A percentile compares a stretch with the other conserved stretches of the same genome.
Conservation (phyloP, 441 rosid genomes). For the Populus hybrid region DNA sequence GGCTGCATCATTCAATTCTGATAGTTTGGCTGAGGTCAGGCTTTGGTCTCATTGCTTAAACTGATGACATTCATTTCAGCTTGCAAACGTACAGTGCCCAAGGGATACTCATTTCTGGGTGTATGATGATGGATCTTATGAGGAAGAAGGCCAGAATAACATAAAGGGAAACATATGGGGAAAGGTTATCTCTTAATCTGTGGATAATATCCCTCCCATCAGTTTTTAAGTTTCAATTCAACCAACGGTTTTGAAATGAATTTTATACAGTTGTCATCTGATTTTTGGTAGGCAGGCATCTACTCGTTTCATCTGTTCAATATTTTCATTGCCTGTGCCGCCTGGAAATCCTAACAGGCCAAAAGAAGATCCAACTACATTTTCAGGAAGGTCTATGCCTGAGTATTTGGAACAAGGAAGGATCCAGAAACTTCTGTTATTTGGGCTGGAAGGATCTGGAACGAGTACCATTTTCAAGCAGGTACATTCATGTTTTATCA, state of each 20-base stretch:
- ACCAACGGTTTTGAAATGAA: slow-evolving; percentile 23
- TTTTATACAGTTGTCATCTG: slow-evolving; percentile 26
- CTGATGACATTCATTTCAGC: slow-evolving; percentile 29
- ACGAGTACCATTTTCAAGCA: slow-evolving; percentile 94
- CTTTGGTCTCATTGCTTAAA: not conserved
- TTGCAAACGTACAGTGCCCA: slow-evolving; percentile 45
- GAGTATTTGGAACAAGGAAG: slow-evolving; percentile 65
- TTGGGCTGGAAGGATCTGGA: slow-evolving; percentile 80
- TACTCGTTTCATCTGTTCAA: slow-evolving; percentile 65
- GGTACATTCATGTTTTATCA: slow-evolving; percentile 32
- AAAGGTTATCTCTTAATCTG: slow-evolving; percentile 40
- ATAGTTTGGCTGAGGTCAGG: not conserved
- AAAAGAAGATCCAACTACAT: slow-evolving; percentile 44
- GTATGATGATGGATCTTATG: slow-evolving; percentile 46
- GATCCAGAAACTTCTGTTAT: slow-evolving; percentile 65
- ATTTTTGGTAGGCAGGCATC: slow-evolving; percentile 68
- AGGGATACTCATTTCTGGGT: slow-evolving; percentile 48
- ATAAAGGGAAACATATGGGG: slow-evolving; percentile 48
- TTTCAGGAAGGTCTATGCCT: slow-evolving; percentile 42
- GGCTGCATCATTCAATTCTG: not conserved
- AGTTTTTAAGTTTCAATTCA: not conserved
- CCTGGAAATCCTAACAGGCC: slow-evolving; percentile 49
- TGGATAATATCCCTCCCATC: slow-evolving; percentile 5
- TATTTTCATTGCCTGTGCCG: slow-evolving; percentile 87
- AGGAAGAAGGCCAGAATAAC: slow-evolving; percentile 51